Percentiles rank a stretch among this genome's conserved stretches.
Conservation (phyloP, 1,284 basidiomycete genomes). For the Malassezia pachydermatis region DNA sequence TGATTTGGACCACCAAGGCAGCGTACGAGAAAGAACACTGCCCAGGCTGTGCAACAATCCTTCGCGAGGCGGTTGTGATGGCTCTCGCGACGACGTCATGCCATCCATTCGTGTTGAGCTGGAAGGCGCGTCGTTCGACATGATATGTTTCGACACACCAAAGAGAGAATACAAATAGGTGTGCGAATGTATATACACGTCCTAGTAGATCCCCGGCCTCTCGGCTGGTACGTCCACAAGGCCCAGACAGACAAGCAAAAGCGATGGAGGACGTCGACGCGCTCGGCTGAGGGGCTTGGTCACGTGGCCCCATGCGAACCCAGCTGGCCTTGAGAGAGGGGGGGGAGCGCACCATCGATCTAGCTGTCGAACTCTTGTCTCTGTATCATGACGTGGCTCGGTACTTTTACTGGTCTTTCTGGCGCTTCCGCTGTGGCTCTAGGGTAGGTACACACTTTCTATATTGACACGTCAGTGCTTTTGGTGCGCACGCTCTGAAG, state of each 20-base stretch:
- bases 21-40: slow-evolving; percentile 2
- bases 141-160: too few relatives aligned
- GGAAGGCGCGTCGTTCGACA: too few relatives aligned
- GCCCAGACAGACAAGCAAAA: too few relatives aligned
- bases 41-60: slow-evolving; percentile 13
- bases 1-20: slow-evolving; percentile 3
- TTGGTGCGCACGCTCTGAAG: slow-evolving; percentile 43
- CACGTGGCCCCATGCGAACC: too few relatives aligned
- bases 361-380: neutral
- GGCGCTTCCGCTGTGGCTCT: slow-evolving; percentile 12
- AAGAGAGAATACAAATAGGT: too few relatives aligned
- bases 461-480: slow-evolving; percentile 19
- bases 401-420: slow-evolving; percentile 6
- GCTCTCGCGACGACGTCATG: neutral
- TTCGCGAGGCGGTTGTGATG: neutral
- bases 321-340: neutral
- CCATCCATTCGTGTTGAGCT: too few relatives aligned
- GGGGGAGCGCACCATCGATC: slow-evolving; percentile 1
- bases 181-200: too few relatives aligned
- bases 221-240: too few relatives aligned
- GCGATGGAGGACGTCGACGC: too few relatives aligned
- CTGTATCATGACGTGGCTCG: slow-evolving; percentile 3
- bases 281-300: too few relatives aligned
- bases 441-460: slow-evolving; percentile 7
- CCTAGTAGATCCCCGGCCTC: too few relatives aligned